phyloP scores from a whole-genome alignment of 768 basidiomycete genomes.

The Pleurotus djamor region DNA sequence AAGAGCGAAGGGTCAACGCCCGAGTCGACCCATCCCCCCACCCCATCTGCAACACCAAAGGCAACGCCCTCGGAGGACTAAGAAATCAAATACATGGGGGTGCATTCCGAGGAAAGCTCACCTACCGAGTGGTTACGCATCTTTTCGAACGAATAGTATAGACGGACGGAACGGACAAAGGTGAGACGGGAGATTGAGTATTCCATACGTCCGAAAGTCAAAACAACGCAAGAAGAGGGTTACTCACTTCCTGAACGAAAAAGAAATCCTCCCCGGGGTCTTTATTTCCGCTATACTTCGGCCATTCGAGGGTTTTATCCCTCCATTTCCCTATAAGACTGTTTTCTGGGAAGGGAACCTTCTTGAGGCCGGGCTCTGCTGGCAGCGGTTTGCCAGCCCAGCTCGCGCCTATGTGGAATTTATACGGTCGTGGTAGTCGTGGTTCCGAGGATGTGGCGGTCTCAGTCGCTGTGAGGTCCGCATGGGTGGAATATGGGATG shows the following conservation, averaged over 20 bases:
- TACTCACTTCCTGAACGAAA: conserved; percentile 63
- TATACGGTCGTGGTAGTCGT: conserved; percentile 44
- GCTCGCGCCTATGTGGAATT: conserved; percentile 73
- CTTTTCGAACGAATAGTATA: conserved; percentile 35
- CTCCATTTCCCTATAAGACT: conserved; percentile 68
- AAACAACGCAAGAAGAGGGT: background rate
- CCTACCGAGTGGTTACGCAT: conserved; percentile 81
- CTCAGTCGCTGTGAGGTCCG: background rate
- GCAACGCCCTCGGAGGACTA: conserved; percentile 58
- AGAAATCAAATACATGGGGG: conserved; percentile 28
- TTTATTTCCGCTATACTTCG: conserved; percentile 33
- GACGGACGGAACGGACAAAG: background rate
- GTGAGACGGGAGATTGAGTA: conserved; percentile 2
- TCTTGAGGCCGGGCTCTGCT: conserved; percentile 23
- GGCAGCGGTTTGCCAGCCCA: conserved; percentile 73
- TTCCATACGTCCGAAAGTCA: background rate
- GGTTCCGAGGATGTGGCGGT: background rate
- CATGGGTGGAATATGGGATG: background rate
- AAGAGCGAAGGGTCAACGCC: conserved; percentile 89
- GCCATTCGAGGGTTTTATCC: conserved; percentile 53
- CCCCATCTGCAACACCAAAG: conserved; percentile 89
- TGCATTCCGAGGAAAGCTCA: conserved; percentile 16
- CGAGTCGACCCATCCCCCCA: conserved; percentile 86
- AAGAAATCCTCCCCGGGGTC: conserved; percentile 51
- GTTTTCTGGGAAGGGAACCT: conserved; percentile 54